Base-by-base conservation (phyloP, 345 rosid species). In the Ceriops tagal region DNA sequence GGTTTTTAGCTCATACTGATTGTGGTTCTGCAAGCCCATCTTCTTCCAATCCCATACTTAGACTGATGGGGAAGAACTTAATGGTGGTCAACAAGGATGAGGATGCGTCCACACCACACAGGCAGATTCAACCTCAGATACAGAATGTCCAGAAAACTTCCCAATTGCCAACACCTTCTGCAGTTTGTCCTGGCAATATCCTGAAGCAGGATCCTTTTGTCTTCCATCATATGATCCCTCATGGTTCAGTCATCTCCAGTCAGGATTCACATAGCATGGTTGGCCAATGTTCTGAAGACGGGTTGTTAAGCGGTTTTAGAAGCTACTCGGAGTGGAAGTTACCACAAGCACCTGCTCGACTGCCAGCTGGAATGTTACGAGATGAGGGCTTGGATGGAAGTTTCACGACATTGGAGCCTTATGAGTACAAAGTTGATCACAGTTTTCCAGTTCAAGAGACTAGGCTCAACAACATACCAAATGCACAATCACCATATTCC, bases 31-130 rank as follows among this genome's bases (percentile, higher is more conserved):
- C 89, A 32, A 87, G 92, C 82, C 96, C 96, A 65, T 85, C 92
- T 58, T 66, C 85, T 39, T 80, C 89, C 28, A 92, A 82, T 78
- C 92, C 97, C 1, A 68, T 92, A 66, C 89, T 95, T 51, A 83
- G 99, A 82, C 79, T 95, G 81, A 95, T 95, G 99, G 99, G 99
- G 35, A 95, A 95, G 85, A 88, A 95, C 67, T 79, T 95, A 73
- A 83, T 93, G 90, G 93, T 95, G 79, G 85, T 95, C 80, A 95
- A 85, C 85, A 85, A 95, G 81, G 96, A 82, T 62, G 92, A 88
- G 53, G 83, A 87, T 64, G 72, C 77, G 22, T 67, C 82, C 19
- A 26, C 71, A 55, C 68, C 82, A 52, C 73, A 61, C 66, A 81
- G 67, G 65, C 84, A 72, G 69, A 68, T 76, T 13, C 83, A 46